Base-by-base conservation (phyloP, 345 rosid genomes). In the Sisymbrium altissimum region DNA sequence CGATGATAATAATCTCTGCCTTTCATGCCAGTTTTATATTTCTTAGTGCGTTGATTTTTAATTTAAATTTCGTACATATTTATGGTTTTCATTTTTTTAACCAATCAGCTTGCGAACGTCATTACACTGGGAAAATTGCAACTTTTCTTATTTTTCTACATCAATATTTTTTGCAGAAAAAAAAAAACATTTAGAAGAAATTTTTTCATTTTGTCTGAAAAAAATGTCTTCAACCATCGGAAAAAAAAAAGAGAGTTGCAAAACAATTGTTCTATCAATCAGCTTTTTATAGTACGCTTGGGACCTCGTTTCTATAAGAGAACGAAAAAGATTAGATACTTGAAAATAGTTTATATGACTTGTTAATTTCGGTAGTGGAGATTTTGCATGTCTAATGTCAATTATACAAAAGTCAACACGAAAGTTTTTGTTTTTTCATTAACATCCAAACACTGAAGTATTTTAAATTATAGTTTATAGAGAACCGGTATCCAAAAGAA, bases 301-400 rank as follows among this genome's bases (percentile, higher is more conserved):
- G 1, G 4, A 8, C 27, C 46, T 8, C 52, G 38, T 10, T 43
- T 17, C 15, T 57, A 4, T 9, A 6, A 70, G 5, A 21, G 48
- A 50, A 6, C 2, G 10, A 59, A 11, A n/a, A 38, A 19, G 8
- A 59, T 6, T 45, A 23, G 5, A 48, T n/a, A 48, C 19, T 25
- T 60, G 5, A 36, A 8, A 14, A 11, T 29, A 15, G 36, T 54
- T 72, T 21, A 33, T 19, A 64, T 74, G 50, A 17, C 12, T 54
- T 35, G 43, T 65, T 67, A 38, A 49, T 39, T 59, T 49, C n/a
- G 36, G 40, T 30, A 12, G 78, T 74, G 73, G 78, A 50, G 68
- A 19, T 30, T 39, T 67, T 67, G 73, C 72, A 74, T 67, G 73
- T 74, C 78, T 66, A 66, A 48, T 74, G 78, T 66, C 67, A 66